A percentile compares a stretch with the other conserved stretches of the same genome.
Evolutionary conservation across 2,329 filamentous ascomycete genomes (phyloP).

Genomic region (Aureobasidium sp.): DNA sequence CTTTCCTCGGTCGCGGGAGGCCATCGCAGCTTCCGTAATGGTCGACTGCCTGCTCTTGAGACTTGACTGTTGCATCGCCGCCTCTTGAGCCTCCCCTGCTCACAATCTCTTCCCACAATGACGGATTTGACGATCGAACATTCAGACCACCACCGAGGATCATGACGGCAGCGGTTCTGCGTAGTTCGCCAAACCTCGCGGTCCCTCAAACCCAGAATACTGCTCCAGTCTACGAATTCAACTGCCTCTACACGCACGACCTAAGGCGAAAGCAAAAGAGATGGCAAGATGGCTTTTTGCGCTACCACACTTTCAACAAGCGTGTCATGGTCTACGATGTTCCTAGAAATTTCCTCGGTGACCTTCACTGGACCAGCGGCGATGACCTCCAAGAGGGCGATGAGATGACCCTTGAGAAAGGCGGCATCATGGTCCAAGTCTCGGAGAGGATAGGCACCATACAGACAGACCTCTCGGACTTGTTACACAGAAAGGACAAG

Average conservation of each 20-base stretch:
- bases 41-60: background rate
- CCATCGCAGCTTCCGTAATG: background rate
- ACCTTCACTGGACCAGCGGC: conserved; percentile 68
- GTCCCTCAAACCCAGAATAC: conserved; percentile 51
- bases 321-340: conserved; percentile 86
- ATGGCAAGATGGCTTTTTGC: conserved; percentile 87
- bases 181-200: conserved; percentile 28
- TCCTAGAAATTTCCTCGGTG: conserved; percentile 69
- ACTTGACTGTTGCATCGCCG: background rate
- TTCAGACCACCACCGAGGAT: conserved; percentile 1
- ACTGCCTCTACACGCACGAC: conserved; percentile 81
- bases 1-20: background rate
- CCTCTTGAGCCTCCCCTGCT: background rate
- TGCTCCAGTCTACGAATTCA: conserved; percentile 70
- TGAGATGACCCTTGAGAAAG: conserved; percentile 68
- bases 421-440: conserved; percentile 70
- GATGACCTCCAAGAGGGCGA: conserved; percentile 69
- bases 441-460: conserved; percentile 62
- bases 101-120: background rate
- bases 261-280: conserved; percentile 77
- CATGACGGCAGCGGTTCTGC: conserved; percentile 27
- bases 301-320: conserved; percentile 85
- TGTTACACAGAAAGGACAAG: conserved; percentile 61
- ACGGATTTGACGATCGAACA: background rate
- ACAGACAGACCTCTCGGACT: conserved; percentile 67